Evolutionary conservation across 495 filamentous ascomycete genomes (phyloP), one percentile per base, ranked within the genome.

Genomic region (Aspergillus kassunensis): DNA sequence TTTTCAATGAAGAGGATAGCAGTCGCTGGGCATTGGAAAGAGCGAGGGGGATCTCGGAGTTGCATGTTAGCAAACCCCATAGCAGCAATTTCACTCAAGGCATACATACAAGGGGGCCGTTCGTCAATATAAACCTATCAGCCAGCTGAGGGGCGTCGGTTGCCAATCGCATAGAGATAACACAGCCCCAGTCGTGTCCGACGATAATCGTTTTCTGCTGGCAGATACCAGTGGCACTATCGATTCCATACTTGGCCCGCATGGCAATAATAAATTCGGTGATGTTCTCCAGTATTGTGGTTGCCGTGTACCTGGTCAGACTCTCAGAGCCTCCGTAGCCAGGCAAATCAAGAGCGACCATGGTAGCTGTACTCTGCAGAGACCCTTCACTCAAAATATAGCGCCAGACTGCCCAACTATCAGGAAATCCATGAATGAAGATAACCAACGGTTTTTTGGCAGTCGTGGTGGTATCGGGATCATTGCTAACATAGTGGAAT

Each of bases 371-470:
- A 11, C 66, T 18, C 19, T 63, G 69, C 4, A 80, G 63, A 18
- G 54, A 31, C 4, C 58, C 18, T 0, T 69, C 71, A 19, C 29
- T 48, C 2, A 74, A 49, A 8, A 80, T 60, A 24, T 73, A 55
- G 25, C 70, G 71, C 77, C 78, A 83, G 21, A 80, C 54, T 1
- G 68, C 67, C 71, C 74, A 81, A 49, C 75, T 80, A 55, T 83
- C 80, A 7, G 80, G 80, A 48, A 81, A 83, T 25, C 80, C 80
- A 56, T 83, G 80, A 23, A 82, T 67, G 59, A 81, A 77, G 30
- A 83, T 74, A 10, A 80, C 67, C 43, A 83, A 59, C 0, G 72
- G 72, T 15, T 53, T 56, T 25, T 46, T 40, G 21, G 60, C 30
- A n/a, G 54, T 55, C 5, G 54, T 48, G 0, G 57, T 27, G 6